Evolutionary conservation across 495 filamentous ascomycete genomes (phyloP).

Genomic region (Talaromyces stipitatus): DNA sequence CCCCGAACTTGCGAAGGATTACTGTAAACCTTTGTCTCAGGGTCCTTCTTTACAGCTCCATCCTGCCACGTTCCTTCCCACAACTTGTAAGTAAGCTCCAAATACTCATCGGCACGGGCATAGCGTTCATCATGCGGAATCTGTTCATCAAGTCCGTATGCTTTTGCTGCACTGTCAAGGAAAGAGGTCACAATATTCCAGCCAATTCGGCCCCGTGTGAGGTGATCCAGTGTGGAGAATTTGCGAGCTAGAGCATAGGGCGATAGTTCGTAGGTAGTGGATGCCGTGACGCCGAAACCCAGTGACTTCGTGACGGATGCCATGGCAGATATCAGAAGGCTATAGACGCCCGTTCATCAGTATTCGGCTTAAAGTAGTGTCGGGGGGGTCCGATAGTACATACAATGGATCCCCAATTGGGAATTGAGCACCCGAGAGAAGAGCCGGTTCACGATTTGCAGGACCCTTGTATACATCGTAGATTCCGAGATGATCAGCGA

Average conservation of each 20-base stretch:
- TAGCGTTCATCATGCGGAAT: conserved; percentile 49
- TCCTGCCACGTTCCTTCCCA: conserved; percentile 49
- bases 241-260: conserved; percentile 41
- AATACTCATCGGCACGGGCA: conserved; percentile 43
- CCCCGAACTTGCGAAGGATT: conserved; percentile 38
- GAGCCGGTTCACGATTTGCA: conserved; percentile 21
- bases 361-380: not conserved
- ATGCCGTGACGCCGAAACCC: conserved; percentile 24
- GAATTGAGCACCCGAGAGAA: conserved; percentile 35
- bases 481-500: conserved; percentile 44
- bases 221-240: conserved; percentile 46
- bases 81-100: conserved; percentile 40
- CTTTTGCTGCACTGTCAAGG: conserved; percentile 39
- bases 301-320: conserved; percentile 21
- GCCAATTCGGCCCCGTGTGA: conserved; percentile 42
- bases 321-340: conserved; percentile 19
- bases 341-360: not conserved
- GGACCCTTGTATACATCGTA: conserved; percentile 41
- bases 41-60: conserved; percentile 33
- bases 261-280: conserved; percentile 37
- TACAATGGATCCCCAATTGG: conserved; percentile 35
- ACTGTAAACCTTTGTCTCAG: conserved; percentile 31
- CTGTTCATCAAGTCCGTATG: conserved; percentile 37
- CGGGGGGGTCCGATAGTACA: conserved; percentile 10
- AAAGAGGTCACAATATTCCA: conserved; percentile 52